Evolutionary conservation across 2,329 filamentous ascomycete species (phyloP), one percentile per base, ranked within the genome.

Genomic region (Cladosporium velox): DNA sequence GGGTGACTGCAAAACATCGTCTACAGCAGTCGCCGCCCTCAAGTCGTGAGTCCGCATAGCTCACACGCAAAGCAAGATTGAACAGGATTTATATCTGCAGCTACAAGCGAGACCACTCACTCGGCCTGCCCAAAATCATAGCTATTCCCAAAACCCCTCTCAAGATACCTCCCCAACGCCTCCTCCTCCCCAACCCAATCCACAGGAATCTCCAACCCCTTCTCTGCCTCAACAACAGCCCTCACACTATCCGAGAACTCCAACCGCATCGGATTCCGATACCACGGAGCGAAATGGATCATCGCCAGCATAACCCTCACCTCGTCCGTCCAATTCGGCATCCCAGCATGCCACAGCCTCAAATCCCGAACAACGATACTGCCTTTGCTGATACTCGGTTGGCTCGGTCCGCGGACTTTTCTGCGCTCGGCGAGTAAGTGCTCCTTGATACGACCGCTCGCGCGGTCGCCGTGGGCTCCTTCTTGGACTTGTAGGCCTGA

Each of bases 81-180:
- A n/a, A n/a, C 38, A 44, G 7, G 7, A 10, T 3, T 4, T 5
- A n/a, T 7, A 10, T 10, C 7, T 7, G 8, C 38, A 44, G 41
- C 41, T 44, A 47, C n/a, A 21, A 47, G 18, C 8, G 18, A n/a
- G 41, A 21, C 41, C 7, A 21, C 41, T 21, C n/a, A 58, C 24
- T 68, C 59, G 1, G 66, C 64, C 74, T 88, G 86, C 65, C 83
- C 77, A 71, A 89, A 89, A 72, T 88, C 82, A 76, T 89, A 89
- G 24, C 82, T 84, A 72, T 89, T 89, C 0, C 86, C 87, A 72
- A 86, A 89, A 0, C 80, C 83, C 64, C 86, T 75, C 57, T 86
- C 80, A 68, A 89, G 69, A 72, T 89, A 89, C 0, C 76, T 76
- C 49, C 76, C 73, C 64, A 81, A 65, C 2, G 81, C 79, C 52